Conservation (phyloP, 2,329 filamentous ascomycete species). For the Rutstroemia sp. region DNA sequence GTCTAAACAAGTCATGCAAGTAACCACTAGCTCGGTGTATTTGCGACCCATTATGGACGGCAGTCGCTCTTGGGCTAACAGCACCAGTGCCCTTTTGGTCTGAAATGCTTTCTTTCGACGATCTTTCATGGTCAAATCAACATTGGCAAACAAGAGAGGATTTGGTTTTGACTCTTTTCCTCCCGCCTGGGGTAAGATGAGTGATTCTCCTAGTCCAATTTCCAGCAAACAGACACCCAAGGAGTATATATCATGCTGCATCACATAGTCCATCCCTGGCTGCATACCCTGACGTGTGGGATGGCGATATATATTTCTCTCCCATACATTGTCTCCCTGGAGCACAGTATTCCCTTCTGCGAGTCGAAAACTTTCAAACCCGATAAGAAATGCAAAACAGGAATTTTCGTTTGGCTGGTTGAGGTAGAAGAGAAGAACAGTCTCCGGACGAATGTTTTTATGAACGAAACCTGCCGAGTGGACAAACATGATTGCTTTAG, state of each 20-base stretch:
- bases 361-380: conserved; percentile 15
- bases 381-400: conserved; percentile 7
- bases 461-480: conserved; percentile 29
- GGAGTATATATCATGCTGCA: conserved; percentile 35
- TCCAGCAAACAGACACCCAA: conserved; percentile 43
- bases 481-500: conserved; percentile 25
- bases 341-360: conserved; percentile 13
- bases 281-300: conserved; percentile 13
- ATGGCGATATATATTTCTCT: conserved; percentile 19
- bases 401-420: neutral
- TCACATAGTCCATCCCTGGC: conserved; percentile 11
- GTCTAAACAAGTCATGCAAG: conserved; percentile 15
- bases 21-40: conserved; percentile 14
- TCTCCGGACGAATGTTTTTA: conserved; percentile 32
- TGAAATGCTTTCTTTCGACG: neutral
- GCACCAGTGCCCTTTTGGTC: conserved; percentile 5
- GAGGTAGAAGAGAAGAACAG: conserved; percentile 24
- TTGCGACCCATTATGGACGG: conserved; percentile 9
- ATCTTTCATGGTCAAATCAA: neutral
- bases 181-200: conserved; percentile 14
- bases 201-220: conserved; percentile 39
- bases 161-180: neutral
- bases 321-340: conserved; percentile 13
- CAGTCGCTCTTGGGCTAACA: conserved; percentile 8
- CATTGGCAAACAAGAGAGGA: neutral